Evolutionary conservation across 352 stramenopile genomes (phyloP).

Genomic region (Globisporangium barbulae): DNA sequence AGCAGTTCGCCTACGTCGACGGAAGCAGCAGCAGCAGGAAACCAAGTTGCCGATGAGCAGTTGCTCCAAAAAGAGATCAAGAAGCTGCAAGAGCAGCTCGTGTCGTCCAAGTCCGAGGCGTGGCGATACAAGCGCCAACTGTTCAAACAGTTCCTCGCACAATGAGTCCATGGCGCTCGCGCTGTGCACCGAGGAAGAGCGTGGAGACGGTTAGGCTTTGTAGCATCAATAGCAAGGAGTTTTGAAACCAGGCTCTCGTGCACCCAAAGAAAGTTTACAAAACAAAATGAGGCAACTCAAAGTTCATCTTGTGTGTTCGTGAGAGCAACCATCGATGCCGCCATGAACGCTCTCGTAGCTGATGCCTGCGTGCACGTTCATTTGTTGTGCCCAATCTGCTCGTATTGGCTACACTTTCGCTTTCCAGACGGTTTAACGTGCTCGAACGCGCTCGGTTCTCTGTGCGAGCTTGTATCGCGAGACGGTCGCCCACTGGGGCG

Average conservation of each 20-base stretch:
- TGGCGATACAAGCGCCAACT: conserved; percentile 78
- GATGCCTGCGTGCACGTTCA: background rate
- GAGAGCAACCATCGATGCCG: background rate
- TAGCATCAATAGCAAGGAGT: conserved; percentile 1
- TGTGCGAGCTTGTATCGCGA: background rate
- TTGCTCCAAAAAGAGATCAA: conserved; percentile 62
- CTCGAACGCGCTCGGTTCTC: background rate
- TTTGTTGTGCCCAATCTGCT: background rate
- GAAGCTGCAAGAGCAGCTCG: conserved; percentile 64
- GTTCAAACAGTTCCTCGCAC: conserved; percentile 61
- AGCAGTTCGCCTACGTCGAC: background rate
- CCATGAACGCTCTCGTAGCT: background rate
- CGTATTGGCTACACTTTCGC: conserved; percentile 1
- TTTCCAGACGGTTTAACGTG: background rate
- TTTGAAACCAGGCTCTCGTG: background rate
- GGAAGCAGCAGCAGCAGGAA: conserved; percentile 8
- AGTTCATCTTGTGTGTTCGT: background rate
- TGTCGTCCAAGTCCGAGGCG: conserved; percentile 63
- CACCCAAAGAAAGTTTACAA: conserved; percentile 2
- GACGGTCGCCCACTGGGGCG: background rate
- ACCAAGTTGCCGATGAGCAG: conserved; percentile 23
- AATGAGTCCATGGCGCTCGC: conserved; percentile 14
- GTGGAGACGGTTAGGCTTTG: background rate
- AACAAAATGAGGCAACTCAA: conserved; percentile 2
- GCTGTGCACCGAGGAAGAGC: background rate